Evolutionary conservation across 2,329 filamentous ascomycete species (phyloP), one percentile per base, ranked within the genome.

Genomic region (Phaeoacremonium minimum): DNA sequence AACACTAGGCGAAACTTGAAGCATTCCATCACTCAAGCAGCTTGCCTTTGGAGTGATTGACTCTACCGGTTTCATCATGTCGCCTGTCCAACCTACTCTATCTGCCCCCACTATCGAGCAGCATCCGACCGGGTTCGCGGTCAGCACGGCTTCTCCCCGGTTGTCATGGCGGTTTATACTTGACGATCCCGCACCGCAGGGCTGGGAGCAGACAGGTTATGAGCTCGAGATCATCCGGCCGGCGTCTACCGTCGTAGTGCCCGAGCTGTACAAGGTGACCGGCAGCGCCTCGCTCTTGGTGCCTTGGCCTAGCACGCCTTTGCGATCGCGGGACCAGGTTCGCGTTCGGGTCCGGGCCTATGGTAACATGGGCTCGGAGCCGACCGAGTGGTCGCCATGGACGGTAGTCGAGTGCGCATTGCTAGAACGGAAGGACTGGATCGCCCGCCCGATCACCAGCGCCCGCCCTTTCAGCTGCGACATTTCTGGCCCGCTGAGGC

Each of bases 181-280:
- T 15, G 18, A 31, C n/a, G 29, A 12, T 18, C 28, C 5, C 6
- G 9, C 40, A 9, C 18, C 32, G 14, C 19, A 28, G 7, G 32
- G 20, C 28, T 44, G 39, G 39, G 15, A 16, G 11, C 42, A 44
- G 28, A 36, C 31, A 15, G 37, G 32, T 29, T 44, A 44, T n/a
- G 19, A 35, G 22, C 16, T 38, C 20, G 33, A 42, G 14, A 19
- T 32, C 28, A 13, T 38, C 28, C 22, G 15, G 12, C 22, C 18
- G 4, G 32, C 6, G 3, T 6, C 20, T 13, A 15, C 18, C 11
- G 32, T 16, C 7, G 8, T 17, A 13, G 18, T 13, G 15, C 22
- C 7, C 11, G 28, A 30, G 20, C n/a, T 15, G 9, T 33, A 18
- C 13, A 38, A 38, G 4, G 33, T 44, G n/a, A 32, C 29, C 18